Evolutionary conservation across 495 filamentous ascomycete genomes (phyloP), one percentile per base, ranked within the genome.

Genomic region (Talaromyces borbonicus): DNA sequence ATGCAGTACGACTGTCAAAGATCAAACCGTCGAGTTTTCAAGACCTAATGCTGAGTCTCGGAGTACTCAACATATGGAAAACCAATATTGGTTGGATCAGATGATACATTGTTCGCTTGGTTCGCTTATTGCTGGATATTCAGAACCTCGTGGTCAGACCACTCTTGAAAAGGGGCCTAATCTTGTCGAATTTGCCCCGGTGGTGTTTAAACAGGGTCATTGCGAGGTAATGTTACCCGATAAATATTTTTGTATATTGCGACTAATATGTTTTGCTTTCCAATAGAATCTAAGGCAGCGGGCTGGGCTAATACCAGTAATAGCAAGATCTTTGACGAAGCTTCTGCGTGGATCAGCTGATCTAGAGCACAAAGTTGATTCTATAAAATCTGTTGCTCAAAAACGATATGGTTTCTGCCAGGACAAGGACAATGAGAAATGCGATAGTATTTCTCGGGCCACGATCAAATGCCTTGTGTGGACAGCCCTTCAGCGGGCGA

Each of bases 221-320:
- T 54, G 49, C 26, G 55, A 68, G 35, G 69, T 71, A 44, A 52
- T 48, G 15, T 15, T 11, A 26, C 12, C 15, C 12, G 4, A 5
- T 14, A 7, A 42, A 20, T 27, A 2, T 5, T 25, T n/a, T n/a
- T n/a, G n/a, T n/a, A n/a, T n/a, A n/a, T n/a, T n/a, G n/a, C n/a
- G n/a, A n/a, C n/a, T n/a, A n/a, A n/a, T 26, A 11, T n/a, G 27
- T 20, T 27, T 50, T 26, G 52, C 24, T 50, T 11, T 18, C 14
- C 5, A 14, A 16, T 35, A 72, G 71, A 62, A 63, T 15, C 60
- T 72, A 49, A 61, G 59, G 16, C 64, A 67, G 44, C 52, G 71
- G 36, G 59, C 57, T 5, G 47, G 48, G 2, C 54, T 68, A 5
- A 59, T 68, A 6, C 52, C 64, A 1, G 56, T 53, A 1, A 57